Conservation (phyloP, 164 flowering plant species). For the Sextonia rubra region DNA sequence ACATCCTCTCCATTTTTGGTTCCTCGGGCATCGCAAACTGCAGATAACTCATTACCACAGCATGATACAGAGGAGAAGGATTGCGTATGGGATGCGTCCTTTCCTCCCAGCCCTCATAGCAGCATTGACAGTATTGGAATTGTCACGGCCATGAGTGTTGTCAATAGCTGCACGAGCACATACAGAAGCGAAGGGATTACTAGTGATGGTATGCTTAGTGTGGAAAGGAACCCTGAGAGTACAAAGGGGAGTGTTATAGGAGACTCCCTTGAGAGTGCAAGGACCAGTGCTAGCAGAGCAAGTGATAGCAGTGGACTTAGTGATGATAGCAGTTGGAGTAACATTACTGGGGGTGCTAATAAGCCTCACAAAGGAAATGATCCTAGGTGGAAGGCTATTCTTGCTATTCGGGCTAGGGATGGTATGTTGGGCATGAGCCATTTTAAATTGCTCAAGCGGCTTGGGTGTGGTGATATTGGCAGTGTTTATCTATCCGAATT, state of each 20-base stretch:
- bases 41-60: conserved; percentile 40
- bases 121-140: conserved; percentile 74
- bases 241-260: conserved; percentile 66
- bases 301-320: conserved; percentile 95
- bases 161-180: conserved; percentile 67
- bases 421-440: conserved; percentile 94
- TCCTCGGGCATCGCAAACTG: conserved; percentile 57
- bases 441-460: conserved; percentile 51
- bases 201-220: conserved; percentile 75
- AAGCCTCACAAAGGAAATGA: conserved; percentile 98
- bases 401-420: conserved; percentile 78
- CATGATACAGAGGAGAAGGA: conserved; percentile 71
- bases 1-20: conserved; percentile 43
- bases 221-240: conserved; percentile 65
- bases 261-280: conserved; percentile 84
- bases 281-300: conserved; percentile 82
- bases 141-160: conserved; percentile 82
- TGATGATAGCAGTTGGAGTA: conserved; percentile 96
- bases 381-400: conserved; percentile 95
- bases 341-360: conserved; percentile 76
- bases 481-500: conserved; percentile 50
- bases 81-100: conserved; percentile 92
- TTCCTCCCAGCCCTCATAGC: conserved; percentile 92
- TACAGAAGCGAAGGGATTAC: conserved; percentile 60
- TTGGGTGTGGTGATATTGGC: conserved; percentile 87